These are phyloP conservation scores for Magnolia kwangsiensis DNA, from an alignment of 164 flowering plant species.

Conservation along the genomic window DNA sequence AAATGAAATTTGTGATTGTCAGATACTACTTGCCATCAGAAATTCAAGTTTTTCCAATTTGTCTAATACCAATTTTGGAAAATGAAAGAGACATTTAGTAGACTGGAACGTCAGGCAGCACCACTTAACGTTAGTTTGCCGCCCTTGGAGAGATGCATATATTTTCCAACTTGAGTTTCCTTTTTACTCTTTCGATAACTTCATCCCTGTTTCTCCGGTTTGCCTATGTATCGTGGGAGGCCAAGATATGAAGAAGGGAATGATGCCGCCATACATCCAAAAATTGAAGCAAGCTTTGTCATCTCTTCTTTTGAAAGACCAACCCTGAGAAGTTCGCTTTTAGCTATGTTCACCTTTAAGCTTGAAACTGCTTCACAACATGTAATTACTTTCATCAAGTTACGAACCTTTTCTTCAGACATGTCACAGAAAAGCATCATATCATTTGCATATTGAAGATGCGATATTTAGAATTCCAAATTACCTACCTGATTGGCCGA, in stretches of 20 bases:
- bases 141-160: background rate
- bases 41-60: background rate
- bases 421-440: no score
- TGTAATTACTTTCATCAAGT: no score
- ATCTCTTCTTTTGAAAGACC: background rate
- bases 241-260: background rate
- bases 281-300: background rate
- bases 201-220: background rate
- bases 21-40: background rate
- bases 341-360: background rate
- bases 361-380: background rate
- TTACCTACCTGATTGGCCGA: no score
- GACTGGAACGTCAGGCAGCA: background rate
- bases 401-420: no score
- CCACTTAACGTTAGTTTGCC: background rate
- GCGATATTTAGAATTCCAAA: no score
- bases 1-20: background rate
- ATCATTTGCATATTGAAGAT: no score
- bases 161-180: background rate
- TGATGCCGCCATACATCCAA: background rate
- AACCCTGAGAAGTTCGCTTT: background rate
- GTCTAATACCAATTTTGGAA: background rate
- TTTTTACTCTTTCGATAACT: background rate
- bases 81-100: background rate
- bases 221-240: background rate